A percentile compares a stretch with the other conserved stretches of the same genome.
Evolutionary conservation across 2,329 filamentous ascomycete species (phyloP).

Genomic region (Ophiobolus disseminans): DNA sequence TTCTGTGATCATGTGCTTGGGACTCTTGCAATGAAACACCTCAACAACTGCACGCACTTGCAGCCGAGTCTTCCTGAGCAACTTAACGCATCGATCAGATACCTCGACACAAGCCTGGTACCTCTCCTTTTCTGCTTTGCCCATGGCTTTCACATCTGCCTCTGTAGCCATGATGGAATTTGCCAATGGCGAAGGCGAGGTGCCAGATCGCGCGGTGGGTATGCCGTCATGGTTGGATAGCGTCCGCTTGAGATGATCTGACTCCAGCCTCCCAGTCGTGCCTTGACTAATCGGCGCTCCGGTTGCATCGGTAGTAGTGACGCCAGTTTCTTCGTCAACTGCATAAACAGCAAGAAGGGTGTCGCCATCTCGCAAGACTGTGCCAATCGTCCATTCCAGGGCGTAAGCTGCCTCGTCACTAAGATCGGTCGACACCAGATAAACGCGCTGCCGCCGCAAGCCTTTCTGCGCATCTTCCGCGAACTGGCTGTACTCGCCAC

Average conservation of each 20-base stretch:
- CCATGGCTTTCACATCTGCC: slow-evolving; percentile 51
- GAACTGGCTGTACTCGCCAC: slow-evolving; percentile 82
- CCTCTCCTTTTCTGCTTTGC: slow-evolving; percentile 75
- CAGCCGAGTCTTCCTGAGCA: slow-evolving; percentile 87
- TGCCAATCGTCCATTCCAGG: slow-evolving; percentile 96
- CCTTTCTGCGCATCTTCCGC: slow-evolving; percentile 80
- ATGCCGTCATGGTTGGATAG: slow-evolving; percentile 57
- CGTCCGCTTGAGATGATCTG: slow-evolving; percentile 73
- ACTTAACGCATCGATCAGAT: slow-evolving; percentile 80
- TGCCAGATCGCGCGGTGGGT: slow-evolving; percentile 35
- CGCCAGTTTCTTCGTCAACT: slow-evolving; percentile 78
- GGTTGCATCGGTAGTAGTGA: slow-evolving; percentile 58
- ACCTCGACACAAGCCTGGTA: slow-evolving; percentile 82
- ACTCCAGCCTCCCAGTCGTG: slow-evolving; percentile 73
- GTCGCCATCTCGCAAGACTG: slow-evolving; percentile 90
- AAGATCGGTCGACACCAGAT: slow-evolving; percentile 93
- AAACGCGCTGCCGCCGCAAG: slow-evolving; percentile 80
- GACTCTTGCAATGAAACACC: slow-evolving; percentile 97
- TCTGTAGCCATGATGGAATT: slow-evolving; percentile 46
- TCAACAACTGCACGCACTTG: slow-evolving; percentile 95
- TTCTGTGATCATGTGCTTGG: slow-evolving; percentile 94
- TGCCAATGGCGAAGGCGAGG: slow-evolving; percentile 43
- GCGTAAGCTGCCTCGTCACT: slow-evolving; percentile 95
- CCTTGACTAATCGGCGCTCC: slow-evolving; percentile 72
- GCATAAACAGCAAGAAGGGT: slow-evolving; percentile 93